A percentile compares a stretch with the other conserved stretches of the same genome.
These are phyloP conservation scores for Wickerhamomyces strasburgensis DNA, from an alignment of 805 yeast species.

Conservation along the genomic window DNA sequence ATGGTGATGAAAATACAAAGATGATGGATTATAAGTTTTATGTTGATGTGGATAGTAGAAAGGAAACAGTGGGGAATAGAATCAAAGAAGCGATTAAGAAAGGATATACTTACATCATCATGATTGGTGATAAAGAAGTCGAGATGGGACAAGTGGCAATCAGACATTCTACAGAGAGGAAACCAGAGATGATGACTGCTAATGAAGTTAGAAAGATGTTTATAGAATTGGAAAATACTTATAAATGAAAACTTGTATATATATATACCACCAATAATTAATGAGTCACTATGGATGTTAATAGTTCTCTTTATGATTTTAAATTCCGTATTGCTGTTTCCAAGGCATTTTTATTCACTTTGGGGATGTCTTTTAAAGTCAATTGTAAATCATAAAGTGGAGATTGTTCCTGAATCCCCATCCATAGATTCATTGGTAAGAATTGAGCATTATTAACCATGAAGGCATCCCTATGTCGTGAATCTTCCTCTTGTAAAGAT, in stretches of 20 bases:
- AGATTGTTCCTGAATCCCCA: constrained; percentile 32
- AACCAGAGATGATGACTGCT: constrained; percentile 35
- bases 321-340: constrained; percentile 1
- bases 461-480: constrained; percentile 37
- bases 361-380: constrained; percentile 4
- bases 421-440: constrained; percentile 52
- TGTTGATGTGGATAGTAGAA: constrained; percentile 71
- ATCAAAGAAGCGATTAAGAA: constrained; percentile 71
- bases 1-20: constrained; percentile 37
- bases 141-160: constrained; percentile 55
- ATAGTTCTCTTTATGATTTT: neutral
- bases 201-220: constrained; percentile 53
- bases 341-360: neutral
- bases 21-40: constrained; percentile 56
- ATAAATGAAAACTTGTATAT: constrained; percentile 23
- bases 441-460: constrained; percentile 45
- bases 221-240: constrained; percentile 45
- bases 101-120: constrained; percentile 74
- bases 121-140: constrained; percentile 84
- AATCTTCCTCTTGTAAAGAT: constrained; percentile 39
- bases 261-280: neutral
- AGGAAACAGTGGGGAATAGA: constrained; percentile 74
- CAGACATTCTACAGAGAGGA: constrained; percentile 50
- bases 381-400: constrained; percentile 11
- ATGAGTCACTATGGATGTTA: neutral